A percentile compares a stretch with the other conserved stretches of the same genome.
These are phyloP conservation scores for Cotoneaster glaucophyllus DNA, from an alignment of 306 rosid species.

Conservation along the genomic window DNA sequence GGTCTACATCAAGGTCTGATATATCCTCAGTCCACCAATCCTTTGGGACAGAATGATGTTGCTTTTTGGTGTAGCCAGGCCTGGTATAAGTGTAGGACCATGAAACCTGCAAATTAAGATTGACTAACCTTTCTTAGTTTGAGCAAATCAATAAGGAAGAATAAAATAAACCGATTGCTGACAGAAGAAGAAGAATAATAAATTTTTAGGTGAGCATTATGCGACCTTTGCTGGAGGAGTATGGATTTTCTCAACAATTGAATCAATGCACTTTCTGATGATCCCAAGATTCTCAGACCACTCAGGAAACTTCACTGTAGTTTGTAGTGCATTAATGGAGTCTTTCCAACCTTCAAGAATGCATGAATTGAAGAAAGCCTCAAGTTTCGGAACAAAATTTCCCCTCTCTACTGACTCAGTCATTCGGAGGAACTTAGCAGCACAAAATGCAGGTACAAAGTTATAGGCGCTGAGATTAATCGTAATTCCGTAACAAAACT, in stretches of 20 bases:
- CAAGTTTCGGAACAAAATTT: conserved; percentile 69
- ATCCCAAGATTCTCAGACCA: conserved; percentile 89
- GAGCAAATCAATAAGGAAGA: not conserved
- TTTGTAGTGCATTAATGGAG: conserved; percentile 57
- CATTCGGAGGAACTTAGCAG: conserved; percentile 85
- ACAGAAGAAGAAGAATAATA: not conserved
- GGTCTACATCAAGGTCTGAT: conserved; percentile 78
- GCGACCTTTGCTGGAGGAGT: conserved; percentile 68
- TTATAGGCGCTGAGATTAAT: conserved; percentile 83
- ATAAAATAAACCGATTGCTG: not conserved
- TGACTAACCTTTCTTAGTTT: not conserved
- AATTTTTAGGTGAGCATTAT: not conserved
- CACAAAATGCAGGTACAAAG: conserved; percentile 63
- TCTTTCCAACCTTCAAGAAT: conserved; percentile 95
- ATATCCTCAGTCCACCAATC: conserved; percentile 99
- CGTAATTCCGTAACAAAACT: conserved; percentile 84
- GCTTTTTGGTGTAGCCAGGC: conserved; percentile 71
- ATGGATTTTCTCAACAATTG: conserved; percentile 71
- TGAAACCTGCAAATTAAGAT: conserved; percentile 46
- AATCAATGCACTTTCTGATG: conserved; percentile 80
- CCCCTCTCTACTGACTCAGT: conserved; percentile 65
- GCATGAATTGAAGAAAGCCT: conserved; percentile 79
- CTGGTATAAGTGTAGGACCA: conserved; percentile 98
- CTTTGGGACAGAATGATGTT: conserved; percentile 69
- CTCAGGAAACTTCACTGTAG: conserved; percentile 60